Base-by-base conservation (phyloP, 2,329 filamentous ascomycete species). In the Cryoendolithus antarcticus region DNA sequence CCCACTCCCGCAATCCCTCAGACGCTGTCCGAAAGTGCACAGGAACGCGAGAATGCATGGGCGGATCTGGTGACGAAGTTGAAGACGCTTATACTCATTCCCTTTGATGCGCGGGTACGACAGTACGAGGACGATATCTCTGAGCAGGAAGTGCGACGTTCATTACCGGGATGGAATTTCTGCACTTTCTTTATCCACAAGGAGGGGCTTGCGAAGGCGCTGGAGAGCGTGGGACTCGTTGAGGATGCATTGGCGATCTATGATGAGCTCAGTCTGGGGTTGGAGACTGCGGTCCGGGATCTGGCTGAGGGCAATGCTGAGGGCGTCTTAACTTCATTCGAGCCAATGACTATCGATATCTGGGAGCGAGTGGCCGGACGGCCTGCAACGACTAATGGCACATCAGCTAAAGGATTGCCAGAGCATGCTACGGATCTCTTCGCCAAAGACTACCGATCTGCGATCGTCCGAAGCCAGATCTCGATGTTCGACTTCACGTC, bases 111-210 rank as follows among this genome's bases (percentile, higher is more conserved):
- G 50, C 77, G 91, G 6, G 91, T 98, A 1, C 78, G 75, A 12
- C 89, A 96, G 53, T 98, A 98, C 58, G 91, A 98, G 60, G 88
- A 95, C 43, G 91, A 98, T 50, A 94, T 98, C 50, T 82, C 85
- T 46, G 91, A 95, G 59, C 91, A 88, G 55, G 89, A 96, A 51
- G 75, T 80, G 0, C 88, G 96, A 58, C 74, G 89, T 34, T 79
- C 70, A 28, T 64, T 98, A 11, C 91, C 91, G 0, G 91, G 91
- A 0, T 98, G 91, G 91, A 98, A 98, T 56, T 98, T 98, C 57
- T 96, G 91, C 61, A 98, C 91, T 0, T 98, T 98, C 58, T 98
- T 98, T 58, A 88, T 98, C 10, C 70, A 98, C 6, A 98, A 98
- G 55, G 91, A 98, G 60, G 91, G 91, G 0, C 66, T 98, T 30